phyloP scores from a whole-genome alignment of 306 rosid species.

The Aeschynomene evenia region DNA sequence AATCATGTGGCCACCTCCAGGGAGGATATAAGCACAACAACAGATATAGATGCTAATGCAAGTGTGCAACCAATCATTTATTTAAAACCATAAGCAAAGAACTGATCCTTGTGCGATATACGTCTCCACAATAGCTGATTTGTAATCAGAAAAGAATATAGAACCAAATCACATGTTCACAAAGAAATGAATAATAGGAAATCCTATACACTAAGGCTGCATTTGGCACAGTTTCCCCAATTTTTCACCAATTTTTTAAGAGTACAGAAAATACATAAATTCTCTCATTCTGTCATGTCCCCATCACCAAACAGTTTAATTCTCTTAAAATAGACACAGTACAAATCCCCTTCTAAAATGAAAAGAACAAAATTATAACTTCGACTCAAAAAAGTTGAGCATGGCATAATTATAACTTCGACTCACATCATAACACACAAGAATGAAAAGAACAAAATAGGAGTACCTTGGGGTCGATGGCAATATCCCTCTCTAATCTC shows the following conservation, averaged over 20 bases:
- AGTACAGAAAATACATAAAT: too few relatives aligned
- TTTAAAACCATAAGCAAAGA: constrained; percentile 1
- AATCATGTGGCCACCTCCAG: constrained; percentile 2
- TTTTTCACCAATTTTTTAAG: too few relatives aligned
- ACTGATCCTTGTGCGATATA: background rate
- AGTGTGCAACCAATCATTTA: constrained; percentile 1
- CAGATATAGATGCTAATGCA: constrained; percentile 3
- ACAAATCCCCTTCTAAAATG: too few relatives aligned
- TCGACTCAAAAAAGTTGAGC: background rate
- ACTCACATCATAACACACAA: background rate
- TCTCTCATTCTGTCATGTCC: too few relatives aligned
- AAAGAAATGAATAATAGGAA: background rate
- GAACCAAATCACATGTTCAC: background rate
- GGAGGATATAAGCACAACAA: constrained; percentile 1
- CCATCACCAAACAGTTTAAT: too few relatives aligned
- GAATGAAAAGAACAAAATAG: background rate
- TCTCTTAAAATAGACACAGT: too few relatives aligned
- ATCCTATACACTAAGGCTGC: background rate
- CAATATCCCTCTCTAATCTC: background rate
- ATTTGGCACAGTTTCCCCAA: too few relatives aligned
- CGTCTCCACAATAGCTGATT: constrained; percentile 9
- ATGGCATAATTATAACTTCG: background rate
- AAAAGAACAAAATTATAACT: too few relatives aligned
- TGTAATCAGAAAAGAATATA: background rate
- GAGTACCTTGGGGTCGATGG: constrained; percentile 40